Conservation (phyloP, 306 rosid species). For the Trichosanthes truncata region DNA sequence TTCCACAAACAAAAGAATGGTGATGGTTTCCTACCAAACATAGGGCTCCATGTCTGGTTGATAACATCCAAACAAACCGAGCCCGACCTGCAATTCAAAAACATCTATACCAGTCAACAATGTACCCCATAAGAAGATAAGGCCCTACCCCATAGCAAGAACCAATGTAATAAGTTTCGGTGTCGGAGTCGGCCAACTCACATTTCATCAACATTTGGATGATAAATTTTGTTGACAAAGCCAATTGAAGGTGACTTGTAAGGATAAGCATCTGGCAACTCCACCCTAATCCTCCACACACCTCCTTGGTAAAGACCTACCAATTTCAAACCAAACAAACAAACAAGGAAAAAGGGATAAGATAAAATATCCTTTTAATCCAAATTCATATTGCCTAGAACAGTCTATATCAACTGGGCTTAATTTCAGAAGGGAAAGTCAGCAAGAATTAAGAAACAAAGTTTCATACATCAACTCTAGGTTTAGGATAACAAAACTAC, state of each 20-base stretch:
- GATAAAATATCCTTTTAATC: not conserved
- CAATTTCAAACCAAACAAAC: conserved; percentile 17
- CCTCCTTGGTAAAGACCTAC: conserved; percentile 78
- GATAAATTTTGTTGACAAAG: conserved; percentile 74
- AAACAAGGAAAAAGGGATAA: not conserved
- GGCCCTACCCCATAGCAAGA: conserved; percentile 1
- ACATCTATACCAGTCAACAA: conserved; percentile 8
- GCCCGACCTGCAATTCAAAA: conserved; percentile 59
- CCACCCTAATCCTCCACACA: conserved; percentile 79
- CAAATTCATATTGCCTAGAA: not conserved
- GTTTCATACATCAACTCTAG: not conserved
- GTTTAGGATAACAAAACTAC: not conserved
- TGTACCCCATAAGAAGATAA: conserved; percentile 2
- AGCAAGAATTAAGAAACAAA: not conserved
- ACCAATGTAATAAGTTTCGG: not conserved
- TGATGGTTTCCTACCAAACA: conserved; percentile 59
- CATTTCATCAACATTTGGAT: conserved; percentile 94
- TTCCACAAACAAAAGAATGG: not conserved
- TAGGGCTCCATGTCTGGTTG: conserved; percentile 94
- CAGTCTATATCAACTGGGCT: not conserved
- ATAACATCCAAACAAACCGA: conserved; percentile 90
- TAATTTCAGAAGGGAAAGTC: not conserved
- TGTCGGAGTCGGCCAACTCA: conserved; percentile 27
- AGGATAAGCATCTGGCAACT: conserved; percentile 86
- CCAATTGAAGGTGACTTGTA: conserved; percentile 86